Percentiles rank a stretch among this genome's conserved stretches.
Evolutionary conservation across 805 yeast species (phyloP).

Genomic region (Huiozyma naganishii): DNA sequence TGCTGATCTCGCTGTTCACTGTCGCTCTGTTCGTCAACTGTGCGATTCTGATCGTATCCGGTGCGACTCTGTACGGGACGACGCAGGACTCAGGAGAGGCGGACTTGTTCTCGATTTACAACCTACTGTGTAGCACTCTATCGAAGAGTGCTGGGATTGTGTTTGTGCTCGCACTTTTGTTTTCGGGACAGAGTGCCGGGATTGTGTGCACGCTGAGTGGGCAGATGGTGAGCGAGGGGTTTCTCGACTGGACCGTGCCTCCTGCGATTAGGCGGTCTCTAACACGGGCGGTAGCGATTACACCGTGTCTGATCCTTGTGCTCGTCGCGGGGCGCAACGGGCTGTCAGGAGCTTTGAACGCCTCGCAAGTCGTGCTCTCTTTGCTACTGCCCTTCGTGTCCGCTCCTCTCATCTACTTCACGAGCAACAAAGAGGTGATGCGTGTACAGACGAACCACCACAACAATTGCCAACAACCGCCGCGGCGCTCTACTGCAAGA

Average conservation of each 20-base stretch:
- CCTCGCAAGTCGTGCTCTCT: constrained; percentile 76
- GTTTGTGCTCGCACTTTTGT: constrained; percentile 74
- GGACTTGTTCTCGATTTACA: constrained; percentile 73
- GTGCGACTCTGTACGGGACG: constrained; percentile 62
- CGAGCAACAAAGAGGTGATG: constrained; percentile 62
- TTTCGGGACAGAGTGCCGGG: constrained; percentile 89
- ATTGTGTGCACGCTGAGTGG: constrained; percentile 92
- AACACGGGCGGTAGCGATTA: constrained; percentile 74
- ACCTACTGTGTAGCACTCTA: constrained; percentile 46
- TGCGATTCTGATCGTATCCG: constrained; percentile 82
- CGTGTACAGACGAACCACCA: constrained; percentile 32
- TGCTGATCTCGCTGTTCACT: constrained; percentile 71
- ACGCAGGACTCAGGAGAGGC: constrained; percentile 56
- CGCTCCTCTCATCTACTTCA: constrained; percentile 78
- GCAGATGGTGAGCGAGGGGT: constrained; percentile 91
- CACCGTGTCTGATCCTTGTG: constrained; percentile 75
- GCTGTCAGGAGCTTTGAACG: constrained; percentile 62
- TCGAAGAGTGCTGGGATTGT: constrained; percentile 74
- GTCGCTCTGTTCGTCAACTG: constrained; percentile 87
- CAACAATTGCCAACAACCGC: constrained; percentile 5
- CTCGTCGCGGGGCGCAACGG: constrained; percentile 74
- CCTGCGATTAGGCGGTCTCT: constrained; percentile 74
- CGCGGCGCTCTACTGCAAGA: background rate
- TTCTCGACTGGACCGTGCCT: constrained; percentile 65
- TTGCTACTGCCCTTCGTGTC: constrained; percentile 74